Evolutionary conservation across 2,329 filamentous ascomycete species (phyloP).

Genomic region (Penicillium verrucosum): DNA sequence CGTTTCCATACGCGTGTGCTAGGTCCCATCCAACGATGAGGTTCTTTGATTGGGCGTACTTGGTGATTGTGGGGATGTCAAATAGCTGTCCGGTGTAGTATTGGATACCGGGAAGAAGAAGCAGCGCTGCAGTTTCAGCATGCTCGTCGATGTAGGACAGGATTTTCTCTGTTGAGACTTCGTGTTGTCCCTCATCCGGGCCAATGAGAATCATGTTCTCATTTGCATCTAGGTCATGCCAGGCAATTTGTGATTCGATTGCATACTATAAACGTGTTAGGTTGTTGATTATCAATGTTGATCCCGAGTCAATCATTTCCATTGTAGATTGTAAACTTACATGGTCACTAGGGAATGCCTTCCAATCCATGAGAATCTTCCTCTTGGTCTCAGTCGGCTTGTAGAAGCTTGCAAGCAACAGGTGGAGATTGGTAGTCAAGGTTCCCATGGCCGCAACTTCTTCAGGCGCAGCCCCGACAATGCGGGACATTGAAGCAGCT

Average conservation of each 20-base stretch:
- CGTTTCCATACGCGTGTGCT: slow-evolving; percentile 80
- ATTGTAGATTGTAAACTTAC: slow-evolving; percentile 43
- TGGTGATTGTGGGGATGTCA: slow-evolving; percentile 74
- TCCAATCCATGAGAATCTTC: slow-evolving; percentile 81
- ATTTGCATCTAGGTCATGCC: slow-evolving; percentile 64
- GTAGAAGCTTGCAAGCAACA: slow-evolving; percentile 80
- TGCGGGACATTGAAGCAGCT: slow-evolving; percentile 63
- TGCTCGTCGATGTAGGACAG: slow-evolving; percentile 70
- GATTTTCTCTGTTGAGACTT: slow-evolving; percentile 68
- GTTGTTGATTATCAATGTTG: background rate
- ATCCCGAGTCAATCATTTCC: background rate
- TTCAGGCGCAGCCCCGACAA: slow-evolving; percentile 67
- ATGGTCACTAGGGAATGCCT: slow-evolving; percentile 83
- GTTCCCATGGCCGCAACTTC: slow-evolving; percentile 88
- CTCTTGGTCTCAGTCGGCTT: slow-evolving; percentile 60
- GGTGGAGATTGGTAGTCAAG: slow-evolving; percentile 73
- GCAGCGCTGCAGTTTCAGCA: slow-evolving; percentile 65
- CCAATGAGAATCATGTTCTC: slow-evolving; percentile 71
- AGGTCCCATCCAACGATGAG: slow-evolving; percentile 81
- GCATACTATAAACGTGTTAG: slow-evolving; percentile 59
- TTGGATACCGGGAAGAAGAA: slow-evolving; percentile 82
- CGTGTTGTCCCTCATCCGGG: slow-evolving; percentile 54
- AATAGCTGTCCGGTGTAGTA: slow-evolving; percentile 88
- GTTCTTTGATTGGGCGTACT: slow-evolving; percentile 65
- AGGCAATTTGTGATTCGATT: slow-evolving; percentile 72